Percentiles rank a stretch among this genome's conserved stretches.
phyloP scores from a whole-genome alignment of 2,329 filamentous ascomycete genomes.

The Fusarium caatingaense region DNA sequence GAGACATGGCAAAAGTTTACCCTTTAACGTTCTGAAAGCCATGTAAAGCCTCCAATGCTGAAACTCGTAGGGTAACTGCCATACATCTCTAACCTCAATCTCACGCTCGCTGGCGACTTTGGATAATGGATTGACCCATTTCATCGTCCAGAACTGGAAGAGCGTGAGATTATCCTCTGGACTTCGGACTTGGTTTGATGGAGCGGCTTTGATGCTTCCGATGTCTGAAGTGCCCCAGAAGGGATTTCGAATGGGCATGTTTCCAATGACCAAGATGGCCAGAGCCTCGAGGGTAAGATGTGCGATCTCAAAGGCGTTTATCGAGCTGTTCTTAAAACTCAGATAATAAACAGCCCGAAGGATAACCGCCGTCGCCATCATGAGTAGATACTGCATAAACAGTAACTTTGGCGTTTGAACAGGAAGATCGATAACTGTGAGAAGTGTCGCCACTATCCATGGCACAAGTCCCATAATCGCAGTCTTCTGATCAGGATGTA shows the following conservation, averaged over 20 bases:
- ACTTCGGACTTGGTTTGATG: conserved; percentile 64
- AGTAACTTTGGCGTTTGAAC: conserved; percentile 56
- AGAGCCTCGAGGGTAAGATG: conserved; percentile 42
- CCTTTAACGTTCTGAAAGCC: conserved; percentile 77
- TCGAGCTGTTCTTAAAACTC: conserved; percentile 30
- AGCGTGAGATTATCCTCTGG: conserved; percentile 83
- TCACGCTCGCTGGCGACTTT: conserved; percentile 71
- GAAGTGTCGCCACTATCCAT: conserved; percentile 53
- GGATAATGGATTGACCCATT: conserved; percentile 84
- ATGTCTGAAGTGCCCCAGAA: conserved; percentile 50
- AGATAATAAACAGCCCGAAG: conserved; percentile 49
- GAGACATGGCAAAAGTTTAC: conserved; percentile 77
- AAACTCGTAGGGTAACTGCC: conserved; percentile 82
- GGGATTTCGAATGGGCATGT: conserved; percentile 54
- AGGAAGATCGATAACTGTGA: conserved; percentile 54
- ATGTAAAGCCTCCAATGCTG: conserved; percentile 81
- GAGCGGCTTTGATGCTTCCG: conserved; percentile 43
- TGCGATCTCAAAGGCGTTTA: conserved; percentile 40
- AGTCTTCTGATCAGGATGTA: conserved; percentile 44
- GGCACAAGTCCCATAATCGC: conserved; percentile 53
- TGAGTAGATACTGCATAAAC: conserved; percentile 53
- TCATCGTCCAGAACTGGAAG: conserved; percentile 87
- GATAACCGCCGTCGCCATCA: conserved; percentile 49
- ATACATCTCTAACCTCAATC: conserved; percentile 82
- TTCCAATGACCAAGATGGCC: conserved; percentile 49